Base-by-base conservation (phyloP, 2,329 filamentous ascomycete genomes). In the Cladosporium sp. region DNA sequence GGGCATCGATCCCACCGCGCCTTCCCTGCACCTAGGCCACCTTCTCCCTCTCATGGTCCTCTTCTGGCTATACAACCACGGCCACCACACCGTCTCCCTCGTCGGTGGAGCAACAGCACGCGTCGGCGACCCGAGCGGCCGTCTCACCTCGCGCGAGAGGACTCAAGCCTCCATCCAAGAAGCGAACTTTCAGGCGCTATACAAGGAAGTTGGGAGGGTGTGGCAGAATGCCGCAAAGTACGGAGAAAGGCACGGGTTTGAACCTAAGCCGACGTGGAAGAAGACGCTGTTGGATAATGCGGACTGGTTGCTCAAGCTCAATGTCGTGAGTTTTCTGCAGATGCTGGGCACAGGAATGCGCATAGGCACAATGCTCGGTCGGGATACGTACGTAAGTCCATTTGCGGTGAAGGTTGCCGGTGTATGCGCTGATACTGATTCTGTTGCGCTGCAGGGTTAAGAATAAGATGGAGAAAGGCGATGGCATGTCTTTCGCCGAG, bases 401-500 rank as follows among this genome's bases (percentile, higher is more conserved):
- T 43, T 11, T 52, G 37, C 39, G 36, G 30, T 3, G 17, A n/a
- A 17, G 3, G 19, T 36, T n/a, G 13, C 13, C 13, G 11, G n/a
- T n/a, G 2, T 15, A 17, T n/a, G 15, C 4, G 15, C 5, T n/a
- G 7, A 2, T 30, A 43, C 53, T 58, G 50, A 59, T 43, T 13
- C 11, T 32, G n/a, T n/a, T 4, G 6, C n/a, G n/a, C 32, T 36
- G 20, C 52, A 84, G 82, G 29, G 90, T 95, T 49, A 93, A 89
- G 70, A 84, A 83, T 51, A 89, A 90, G 64, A 79, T 97, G 76
- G 79, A 80, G n/a, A 84, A 84, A 47, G 89, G 89, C 32, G 88
- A 93, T 56, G 95, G 93, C 60, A 92, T 99, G 86, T 95, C 91
- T 0, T 87, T 95, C 61, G 85, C 89, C 30, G 93, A 99, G 66